Evolutionary conservation across 108 stramenopile genomes (phyloP), one percentile per base, ranked within the genome.

Genomic region (Cylindrotheca fusiformis): DNA sequence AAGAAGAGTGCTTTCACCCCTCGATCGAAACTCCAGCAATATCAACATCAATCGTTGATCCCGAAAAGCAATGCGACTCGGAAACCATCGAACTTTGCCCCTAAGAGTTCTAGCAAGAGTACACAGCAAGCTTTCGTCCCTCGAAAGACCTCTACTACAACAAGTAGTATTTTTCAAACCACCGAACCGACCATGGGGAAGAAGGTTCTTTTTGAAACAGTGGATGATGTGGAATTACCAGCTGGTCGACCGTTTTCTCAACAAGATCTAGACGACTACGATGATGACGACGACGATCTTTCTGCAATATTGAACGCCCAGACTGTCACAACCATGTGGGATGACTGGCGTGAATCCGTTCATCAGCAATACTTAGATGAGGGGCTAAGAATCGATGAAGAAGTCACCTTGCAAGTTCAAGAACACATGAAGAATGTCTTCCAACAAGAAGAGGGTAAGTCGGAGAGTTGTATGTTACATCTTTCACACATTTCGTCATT

Each of bases 191-290:
- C n/a, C n/a, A n/a, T n/a, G n/a, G 36, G 36, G 14, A 41, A 41
- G 36, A 41, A 41, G 36, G 36, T 41, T 10, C 10, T 18, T 14
- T 27, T 33, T 1, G 61, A 57, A 50, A 41, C 71, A 31, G 63
- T 72, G 24, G 61, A 63, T 22, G 72, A 74, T 32, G 64, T 76
- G 5, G 75, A 76, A 48, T 50, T 69, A 1, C 63, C 75, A 20
- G 68, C 75, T 10, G 75, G 75, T 18, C 62, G 75, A 26, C 65
- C 63, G 23, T 76, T 67, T 63, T 29, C 45, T 6, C 55, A 76
- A 58, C 75, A 76, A 60, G 52, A 67, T 20, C 24, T 58, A 25
- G 32, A 44, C 21, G 71, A 72, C 21, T 48, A 63, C 23, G 63
- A 72, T 5, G 46, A 66, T 47, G 69, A 71, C 26, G 22, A 33